phyloP scores from a whole-genome alignment of 2,329 filamentous ascomycete genomes.

The Thielaviopsis ethacetica region DNA sequence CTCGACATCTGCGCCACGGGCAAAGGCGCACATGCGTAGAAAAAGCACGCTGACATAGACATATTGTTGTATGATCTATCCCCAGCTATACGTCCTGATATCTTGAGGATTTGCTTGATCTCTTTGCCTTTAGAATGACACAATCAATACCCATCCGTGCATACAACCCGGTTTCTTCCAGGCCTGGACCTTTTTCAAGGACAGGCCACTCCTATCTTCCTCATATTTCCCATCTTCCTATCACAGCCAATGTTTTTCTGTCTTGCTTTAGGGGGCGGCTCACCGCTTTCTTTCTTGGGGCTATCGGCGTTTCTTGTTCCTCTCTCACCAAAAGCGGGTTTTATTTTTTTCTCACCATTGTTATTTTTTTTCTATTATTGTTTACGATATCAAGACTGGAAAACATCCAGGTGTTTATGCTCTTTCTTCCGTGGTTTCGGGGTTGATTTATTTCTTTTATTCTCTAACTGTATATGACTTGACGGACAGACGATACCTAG shows the following conservation, averaged over 20 bases:
- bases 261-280: background rate
- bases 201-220: background rate
- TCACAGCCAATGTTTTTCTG: background rate
- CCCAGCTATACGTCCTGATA: background rate
- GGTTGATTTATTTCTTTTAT: slow-evolving; percentile 4
- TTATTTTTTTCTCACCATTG: no score
- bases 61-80: background rate
- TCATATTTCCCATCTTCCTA: background rate
- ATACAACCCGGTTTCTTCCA: background rate
- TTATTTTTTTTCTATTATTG: background rate
- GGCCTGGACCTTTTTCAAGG: background rate
- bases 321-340: background rate
- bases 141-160: background rate
- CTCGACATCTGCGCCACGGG: slow-evolving; percentile 1
- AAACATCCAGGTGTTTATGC: background rate
- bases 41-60: slow-evolving; percentile 11
- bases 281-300: background rate
- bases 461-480: slow-evolving; percentile 7
- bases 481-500: slow-evolving; percentile 7
- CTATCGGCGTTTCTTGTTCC: background rate
- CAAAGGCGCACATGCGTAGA: slow-evolving; percentile 6
- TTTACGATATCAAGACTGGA: background rate
- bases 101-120: background rate
- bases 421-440: slow-evolving; percentile 4
- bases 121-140: background rate